Evolutionary conservation across 2,329 filamentous ascomycete genomes (phyloP), one percentile per base, ranked within the genome.

Genomic region (Claviceps pazoutovae): DNA sequence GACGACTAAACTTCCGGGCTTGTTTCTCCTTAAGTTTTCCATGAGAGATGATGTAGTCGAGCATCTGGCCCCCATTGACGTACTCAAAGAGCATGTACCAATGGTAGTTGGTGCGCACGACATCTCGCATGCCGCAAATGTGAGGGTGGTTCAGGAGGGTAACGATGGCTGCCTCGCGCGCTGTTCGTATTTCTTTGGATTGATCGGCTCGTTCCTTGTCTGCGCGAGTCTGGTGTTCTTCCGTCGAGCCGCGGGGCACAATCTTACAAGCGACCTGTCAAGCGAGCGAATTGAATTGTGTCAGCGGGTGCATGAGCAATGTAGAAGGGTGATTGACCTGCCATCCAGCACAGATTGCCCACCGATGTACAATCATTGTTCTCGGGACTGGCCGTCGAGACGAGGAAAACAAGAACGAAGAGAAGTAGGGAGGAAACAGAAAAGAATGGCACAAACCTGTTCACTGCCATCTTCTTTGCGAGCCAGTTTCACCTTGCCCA

Each of bases 31-130:
- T 97, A 56, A 98, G 74, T 62, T 94, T 87, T 53, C 91, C 93
- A 63, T 98, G 93, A 3, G 90, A 96, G 64, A 98, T 98, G 67
- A 98, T 98, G 70, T 97, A 98, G 72, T 98, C 93, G 55, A 98
- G 82, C 93, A 98, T 97, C 71, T 98, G 93, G 17, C 93, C 93
- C 47, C 93, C 93, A 64, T 98, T 96, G 68, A 98, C 93, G 67
- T 93, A 96, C 71, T 98, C 93, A 64, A 95, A 98, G 49, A 98
- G 82, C 93, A 98, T 98, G 70, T 98, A 98, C 93, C 93, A 98
- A 69, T 98, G 93, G 66, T 96, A 93, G 62, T 93, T 91, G 49
- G 93, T 97, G 53, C 90, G 84, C 52, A 97, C 86, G 26, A 96
- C 89, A 70, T 98, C 93, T 58, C 89, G 83, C 78, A 98, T 86